Evolutionary conservation across 108 stramenopile species (phyloP).

Genomic region (Conticribra guillardii): DNA sequence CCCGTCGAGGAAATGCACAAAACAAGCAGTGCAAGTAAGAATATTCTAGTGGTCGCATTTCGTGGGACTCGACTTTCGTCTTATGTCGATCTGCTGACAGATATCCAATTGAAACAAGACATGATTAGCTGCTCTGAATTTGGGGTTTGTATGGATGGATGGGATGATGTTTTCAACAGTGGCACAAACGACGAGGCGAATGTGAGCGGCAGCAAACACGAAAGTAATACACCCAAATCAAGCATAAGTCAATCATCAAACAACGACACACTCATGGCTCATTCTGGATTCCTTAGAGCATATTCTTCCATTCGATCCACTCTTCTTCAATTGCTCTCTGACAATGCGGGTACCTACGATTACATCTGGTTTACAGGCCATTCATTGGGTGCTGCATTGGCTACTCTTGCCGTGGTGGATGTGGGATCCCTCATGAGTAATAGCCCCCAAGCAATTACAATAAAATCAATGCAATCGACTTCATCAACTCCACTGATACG

Average conservation of each 20-base stretch:
- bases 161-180: background rate
- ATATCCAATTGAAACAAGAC: constrained; percentile 15
- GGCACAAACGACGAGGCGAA: too few relatives aligned
- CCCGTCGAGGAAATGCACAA: background rate
- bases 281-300: constrained; percentile 24
- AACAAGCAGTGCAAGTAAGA: background rate
- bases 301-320: constrained; percentile 24
- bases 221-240: background rate
- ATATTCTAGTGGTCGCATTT: constrained; percentile 17
- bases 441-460: background rate
- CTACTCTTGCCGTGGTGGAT: constrained; percentile 17
- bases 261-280: constrained; percentile 9
- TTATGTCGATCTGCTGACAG: constrained; percentile 14
- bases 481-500: background rate
- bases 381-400: constrained; percentile 16
- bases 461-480: background rate
- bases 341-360: background rate
- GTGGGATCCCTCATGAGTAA: constrained; percentile 15
- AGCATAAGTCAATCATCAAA: background rate
- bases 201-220: too few relatives aligned
- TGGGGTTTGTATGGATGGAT: constrained; percentile 1
- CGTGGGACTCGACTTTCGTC: constrained; percentile 15
- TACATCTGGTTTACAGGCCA: constrained; percentile 24
- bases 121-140: constrained; percentile 22
- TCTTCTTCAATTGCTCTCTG: constrained; percentile 11